Percentiles rank a stretch among this genome's conserved stretches.
Evolutionary conservation across 768 basidiomycete species (phyloP).

Genomic region (Serpula lacrymans): DNA sequence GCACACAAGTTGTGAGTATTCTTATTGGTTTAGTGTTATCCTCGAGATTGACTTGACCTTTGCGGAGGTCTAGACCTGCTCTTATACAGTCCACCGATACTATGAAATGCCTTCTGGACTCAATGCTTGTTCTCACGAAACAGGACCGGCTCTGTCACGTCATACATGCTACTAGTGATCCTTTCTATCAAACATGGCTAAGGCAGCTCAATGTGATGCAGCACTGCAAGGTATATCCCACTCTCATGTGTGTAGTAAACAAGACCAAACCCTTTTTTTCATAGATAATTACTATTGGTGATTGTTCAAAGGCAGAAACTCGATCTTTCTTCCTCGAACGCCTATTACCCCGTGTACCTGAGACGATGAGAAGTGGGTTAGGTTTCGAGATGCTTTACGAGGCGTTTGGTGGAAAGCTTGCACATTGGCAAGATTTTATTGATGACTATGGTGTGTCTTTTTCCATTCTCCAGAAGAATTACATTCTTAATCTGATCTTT

Average conservation of each 20-base stretch:
- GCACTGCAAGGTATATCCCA: constrained; percentile 65
- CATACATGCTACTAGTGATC: constrained; percentile 79
- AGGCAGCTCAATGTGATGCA: constrained; percentile 78
- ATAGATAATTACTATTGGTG: constrained; percentile 76
- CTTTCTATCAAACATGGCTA: constrained; percentile 83
- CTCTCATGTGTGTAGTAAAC: not conserved
- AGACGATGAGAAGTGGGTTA: constrained; percentile 48
- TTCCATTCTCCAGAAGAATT: not conserved
- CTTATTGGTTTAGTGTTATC: not conserved
- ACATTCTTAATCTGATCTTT: constrained; percentile 3
- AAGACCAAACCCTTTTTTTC: not conserved
- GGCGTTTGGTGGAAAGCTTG: constrained; percentile 81
- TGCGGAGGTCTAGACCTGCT: constrained; percentile 47
- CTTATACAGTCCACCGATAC: constrained; percentile 75
- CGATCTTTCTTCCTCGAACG: constrained; percentile 61
- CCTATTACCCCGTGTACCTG: constrained; percentile 68
- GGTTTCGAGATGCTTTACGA: constrained; percentile 73
- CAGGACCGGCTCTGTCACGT: constrained; percentile 84
- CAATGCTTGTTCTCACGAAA: constrained; percentile 84
- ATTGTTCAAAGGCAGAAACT: constrained; percentile 72
- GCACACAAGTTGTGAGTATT: constrained; percentile 73
- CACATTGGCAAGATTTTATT: constrained; percentile 79
- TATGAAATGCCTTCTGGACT: constrained; percentile 83
- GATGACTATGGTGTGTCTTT: constrained; percentile 57
- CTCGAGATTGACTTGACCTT: constrained; percentile 2